Evolutionary conservation across 2,329 filamentous ascomycete species (phyloP).

Genomic region (Calonectria crousiana): DNA sequence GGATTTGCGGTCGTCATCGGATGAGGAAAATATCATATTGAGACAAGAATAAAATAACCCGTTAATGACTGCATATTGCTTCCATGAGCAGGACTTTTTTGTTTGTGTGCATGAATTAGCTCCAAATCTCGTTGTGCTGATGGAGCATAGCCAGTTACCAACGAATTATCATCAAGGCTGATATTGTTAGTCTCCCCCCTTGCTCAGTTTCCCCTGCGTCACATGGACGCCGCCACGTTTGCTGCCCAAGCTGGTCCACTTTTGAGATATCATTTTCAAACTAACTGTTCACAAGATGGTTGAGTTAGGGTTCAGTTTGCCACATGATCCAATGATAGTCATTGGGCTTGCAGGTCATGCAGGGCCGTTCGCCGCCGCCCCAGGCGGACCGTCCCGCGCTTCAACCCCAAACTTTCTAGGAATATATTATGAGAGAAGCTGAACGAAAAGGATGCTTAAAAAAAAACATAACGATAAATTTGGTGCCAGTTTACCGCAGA

Average conservation of each 20-base stretch:
- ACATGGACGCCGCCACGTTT: neutral
- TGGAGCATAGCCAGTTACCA: neutral
- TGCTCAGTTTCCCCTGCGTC: neutral
- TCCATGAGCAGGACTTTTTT: neutral
- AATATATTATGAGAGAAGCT: neutral
- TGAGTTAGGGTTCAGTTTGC: neutral
- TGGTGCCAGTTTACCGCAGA: neutral
- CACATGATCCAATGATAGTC: neutral
- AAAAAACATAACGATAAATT: neutral
- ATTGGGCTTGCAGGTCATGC: neutral
- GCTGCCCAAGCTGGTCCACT: neutral
- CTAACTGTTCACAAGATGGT: too few relatives aligned
- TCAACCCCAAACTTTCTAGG: too few relatives aligned
- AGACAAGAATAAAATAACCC: neutral
- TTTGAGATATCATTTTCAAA: neutral
- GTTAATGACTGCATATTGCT: neutral
- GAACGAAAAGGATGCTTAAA: neutral
- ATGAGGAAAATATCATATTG: neutral
- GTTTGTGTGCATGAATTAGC: neutral
- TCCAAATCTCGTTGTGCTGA: neutral
- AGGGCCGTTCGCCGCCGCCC: neutral
- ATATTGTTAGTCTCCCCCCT: too few relatives aligned
- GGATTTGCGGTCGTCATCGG: neutral
- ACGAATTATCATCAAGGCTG: neutral
- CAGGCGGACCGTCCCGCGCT: neutral